Conservation (phyloP, 169 alveolate genomes). For the Cryptosporidium ubiquitum region DNA sequence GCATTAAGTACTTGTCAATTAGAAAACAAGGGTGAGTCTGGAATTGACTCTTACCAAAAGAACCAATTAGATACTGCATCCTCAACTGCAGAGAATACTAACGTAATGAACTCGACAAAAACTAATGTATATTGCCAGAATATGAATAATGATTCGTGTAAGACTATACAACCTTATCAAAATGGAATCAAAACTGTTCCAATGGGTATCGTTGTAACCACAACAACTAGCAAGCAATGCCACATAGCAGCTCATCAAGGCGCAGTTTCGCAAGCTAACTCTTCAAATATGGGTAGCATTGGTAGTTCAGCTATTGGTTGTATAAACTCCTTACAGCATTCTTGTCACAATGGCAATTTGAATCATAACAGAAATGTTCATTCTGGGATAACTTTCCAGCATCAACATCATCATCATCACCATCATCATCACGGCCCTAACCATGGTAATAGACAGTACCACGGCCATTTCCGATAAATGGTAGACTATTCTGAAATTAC, state of each 20-base stretch:
- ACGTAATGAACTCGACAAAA: constrained; percentile 3
- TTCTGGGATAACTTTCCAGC: background rate
- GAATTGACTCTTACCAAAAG: background rate
- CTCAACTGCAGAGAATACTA: constrained; percentile 13
- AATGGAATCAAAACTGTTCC: constrained; percentile 8
- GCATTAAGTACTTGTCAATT: background rate
- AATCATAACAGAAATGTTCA: background rate
- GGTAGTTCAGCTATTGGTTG: constrained; percentile 3
- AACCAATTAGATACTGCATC: background rate
- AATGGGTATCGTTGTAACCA: constrained; percentile 53
- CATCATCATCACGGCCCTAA: constrained; percentile 54
- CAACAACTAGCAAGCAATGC: constrained; percentile 64
- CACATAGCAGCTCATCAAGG: constrained; percentile 22
- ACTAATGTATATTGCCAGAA: constrained; percentile 2
- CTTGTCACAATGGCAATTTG: background rate
- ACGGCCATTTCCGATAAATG: constrained; percentile 8
- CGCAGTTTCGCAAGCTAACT: background rate
- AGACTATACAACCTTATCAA: constrained; percentile 9
- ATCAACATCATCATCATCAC: constrained; percentile 38
- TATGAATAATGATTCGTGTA: background rate
- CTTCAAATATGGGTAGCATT: background rate
- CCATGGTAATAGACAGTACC: constrained; percentile 22
- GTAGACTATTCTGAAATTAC: background rate
- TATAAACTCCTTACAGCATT: background rate
- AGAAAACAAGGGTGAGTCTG: constrained; percentile 4